Conservation (phyloP, 345 rosid genomes). For the Gossypium anomalum region DNA sequence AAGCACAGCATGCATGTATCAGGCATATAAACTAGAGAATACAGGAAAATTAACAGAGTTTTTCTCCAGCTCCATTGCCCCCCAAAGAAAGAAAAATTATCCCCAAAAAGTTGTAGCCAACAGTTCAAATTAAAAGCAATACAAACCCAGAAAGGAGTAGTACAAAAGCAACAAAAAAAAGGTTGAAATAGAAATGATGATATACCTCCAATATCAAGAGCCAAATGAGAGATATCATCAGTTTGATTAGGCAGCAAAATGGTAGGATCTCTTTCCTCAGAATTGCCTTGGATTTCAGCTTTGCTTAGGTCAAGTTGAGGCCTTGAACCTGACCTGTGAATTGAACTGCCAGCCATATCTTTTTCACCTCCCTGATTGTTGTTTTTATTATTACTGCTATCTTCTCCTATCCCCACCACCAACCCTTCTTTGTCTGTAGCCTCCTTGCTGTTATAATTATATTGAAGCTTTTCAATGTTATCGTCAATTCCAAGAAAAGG, state of each 20-base stretch:
- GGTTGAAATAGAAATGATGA: not conserved
- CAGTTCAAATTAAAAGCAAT: not conserved
- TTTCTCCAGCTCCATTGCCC: too few species aligned
- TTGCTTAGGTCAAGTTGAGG: slow-evolving; percentile 96
- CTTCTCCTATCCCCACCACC: slow-evolving; percentile 30
- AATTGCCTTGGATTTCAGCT: slow-evolving; percentile 92
- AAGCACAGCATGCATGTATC: not conserved
- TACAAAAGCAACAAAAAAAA: not conserved
- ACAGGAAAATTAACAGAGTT: too few species aligned
- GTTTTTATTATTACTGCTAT: slow-evolving; percentile 11
- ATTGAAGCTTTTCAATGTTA: slow-evolving; percentile 21
- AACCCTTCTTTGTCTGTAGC: slow-evolving; percentile 26
- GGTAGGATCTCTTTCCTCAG: slow-evolving; percentile 89
- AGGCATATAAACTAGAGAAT: not conserved
- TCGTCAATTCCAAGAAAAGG: slow-evolving; percentile 44
- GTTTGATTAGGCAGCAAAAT: slow-evolving; percentile 95
- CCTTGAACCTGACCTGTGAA: slow-evolving; percentile 87
- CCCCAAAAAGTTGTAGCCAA: not conserved
- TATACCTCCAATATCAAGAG: slow-evolving; percentile 95
- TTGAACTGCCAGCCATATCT: slow-evolving; percentile 70
- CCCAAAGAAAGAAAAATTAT: not conserved
- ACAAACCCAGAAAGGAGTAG: not conserved
- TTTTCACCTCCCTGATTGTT: slow-evolving; percentile 35
- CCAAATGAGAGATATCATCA: slow-evolving; percentile 94
- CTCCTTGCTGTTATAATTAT: slow-evolving; percentile 1